Base-by-base conservation (phyloP, 2,329 filamentous ascomycete species). In the Stemphylium beticola region DNA sequence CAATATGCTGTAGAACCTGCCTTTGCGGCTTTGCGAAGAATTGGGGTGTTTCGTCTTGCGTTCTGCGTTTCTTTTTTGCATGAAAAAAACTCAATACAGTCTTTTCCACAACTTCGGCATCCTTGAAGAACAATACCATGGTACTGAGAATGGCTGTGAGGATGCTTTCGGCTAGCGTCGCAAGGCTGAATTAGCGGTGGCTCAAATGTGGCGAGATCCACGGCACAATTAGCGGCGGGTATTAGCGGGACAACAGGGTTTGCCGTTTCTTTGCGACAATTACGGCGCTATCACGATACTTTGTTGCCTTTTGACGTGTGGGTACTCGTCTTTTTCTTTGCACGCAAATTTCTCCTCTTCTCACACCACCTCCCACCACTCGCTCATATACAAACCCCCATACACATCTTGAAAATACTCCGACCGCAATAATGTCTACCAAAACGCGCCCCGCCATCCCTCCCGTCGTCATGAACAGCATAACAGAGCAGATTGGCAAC, bases 401-500 rank as follows among this genome's bases (percentile, higher is more conserved):
- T 22, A 47, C 17, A 44, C 11, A 42, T 18, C 37, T 31, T 14
- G 32, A 43, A 26, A 26, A 44, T 38, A 41, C 39, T 26, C 31
- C 31, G 22, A 52, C 53, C 50, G 48, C 60, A 46, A 64, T 14
- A 40, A 83, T 83, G 80, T 79, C 80, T 40, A 77, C 78, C 36
- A 77, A 69, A 48, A 82, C 81, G 18, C 76, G 74, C 58, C 79
- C 82, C 60, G 78, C 78, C 57, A 74, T 81, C 56, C 83, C 83
- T 39, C 83, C 84, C 2, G 78, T 81, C 58, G 81, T 82, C 53
- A 83, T 87, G 76, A 77, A 86, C 69, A 87, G 86, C 52, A 90
- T 93, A 62, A 90, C 87, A 40, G 88, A 96, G 77, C 87, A 97
- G 64, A 97, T 99, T 68, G 93, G 93, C 71, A 93, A 96, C 77